Percentiles rank a stretch among this genome's conserved stretches.
These are phyloP conservation scores for Boletellus deceptivus DNA, from an alignment of 1,284 basidiomycete species.

Conservation along the genomic window DNA sequence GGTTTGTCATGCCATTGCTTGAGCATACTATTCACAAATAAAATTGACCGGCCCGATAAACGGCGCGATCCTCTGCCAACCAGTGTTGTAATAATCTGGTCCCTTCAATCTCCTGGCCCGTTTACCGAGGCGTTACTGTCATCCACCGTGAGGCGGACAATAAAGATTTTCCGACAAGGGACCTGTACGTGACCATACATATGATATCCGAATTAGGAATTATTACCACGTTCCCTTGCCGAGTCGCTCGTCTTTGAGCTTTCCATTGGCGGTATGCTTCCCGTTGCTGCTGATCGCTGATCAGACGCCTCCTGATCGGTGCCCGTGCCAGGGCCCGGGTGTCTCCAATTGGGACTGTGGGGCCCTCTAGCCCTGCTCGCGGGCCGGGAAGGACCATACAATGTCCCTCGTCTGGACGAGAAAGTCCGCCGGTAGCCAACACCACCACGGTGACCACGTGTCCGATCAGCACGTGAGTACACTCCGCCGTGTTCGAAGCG, in stretches of 20 bases:
- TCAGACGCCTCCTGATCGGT: slow-evolving; percentile 16
- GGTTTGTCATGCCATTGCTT: slow-evolving; percentile 20
- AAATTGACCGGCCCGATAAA: slow-evolving; percentile 10
- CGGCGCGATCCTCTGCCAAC: slow-evolving; percentile 9
- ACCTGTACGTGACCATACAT: slow-evolving; percentile 23
- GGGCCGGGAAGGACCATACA: slow-evolving; percentile 13
- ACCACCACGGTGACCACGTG: slow-evolving; percentile 26
- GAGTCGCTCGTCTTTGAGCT: slow-evolving; percentile 23
- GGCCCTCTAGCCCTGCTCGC: slow-evolving; percentile 18
- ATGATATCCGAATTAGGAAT: slow-evolving; percentile 21
- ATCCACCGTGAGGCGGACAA: slow-evolving; percentile 24
- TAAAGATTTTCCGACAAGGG: slow-evolving; percentile 15
- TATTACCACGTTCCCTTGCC: slow-evolving; percentile 25
- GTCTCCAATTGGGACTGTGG: slow-evolving; percentile 20
- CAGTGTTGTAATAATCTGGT: slow-evolving; percentile 18
- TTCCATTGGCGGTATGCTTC: slow-evolving; percentile 22
- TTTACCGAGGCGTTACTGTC: slow-evolving; percentile 26
- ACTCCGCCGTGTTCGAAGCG: slow-evolving; percentile 7
- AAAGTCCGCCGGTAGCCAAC: slow-evolving; percentile 13
- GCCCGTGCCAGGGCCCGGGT: slow-evolving; percentile 7
- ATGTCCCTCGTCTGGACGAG: slow-evolving; percentile 9
- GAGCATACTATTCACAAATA: slow-evolving; percentile 13
- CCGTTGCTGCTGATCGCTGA: slow-evolving; percentile 13
- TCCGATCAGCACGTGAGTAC: slow-evolving; percentile 13
- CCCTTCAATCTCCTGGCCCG: slow-evolving; percentile 31